phyloP scores from a whole-genome alignment of 345 rosid species.

The Arabis hirsuta region DNA sequence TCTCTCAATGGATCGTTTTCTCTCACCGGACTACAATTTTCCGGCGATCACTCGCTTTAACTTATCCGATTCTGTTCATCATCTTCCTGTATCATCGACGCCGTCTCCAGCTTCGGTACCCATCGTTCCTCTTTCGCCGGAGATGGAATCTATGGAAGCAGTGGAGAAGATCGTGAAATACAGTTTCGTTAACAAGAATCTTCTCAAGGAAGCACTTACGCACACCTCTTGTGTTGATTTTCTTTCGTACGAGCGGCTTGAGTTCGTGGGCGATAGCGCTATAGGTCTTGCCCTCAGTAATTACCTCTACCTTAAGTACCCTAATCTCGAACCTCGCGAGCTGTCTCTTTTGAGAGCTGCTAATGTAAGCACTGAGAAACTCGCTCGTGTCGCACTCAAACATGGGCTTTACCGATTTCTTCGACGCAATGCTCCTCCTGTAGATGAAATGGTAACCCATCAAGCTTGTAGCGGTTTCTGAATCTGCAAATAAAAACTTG shows the following conservation, averaged over 20 bases:
- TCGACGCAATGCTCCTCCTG: slow-evolving; percentile 49
- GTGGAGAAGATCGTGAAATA: slow-evolving; percentile 64
- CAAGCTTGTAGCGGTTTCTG: neutral
- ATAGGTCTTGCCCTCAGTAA: slow-evolving; percentile 56
- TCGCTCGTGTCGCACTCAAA: slow-evolving; percentile 72
- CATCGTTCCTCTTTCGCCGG: slow-evolving; percentile 18
- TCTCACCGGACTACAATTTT: slow-evolving; percentile 27
- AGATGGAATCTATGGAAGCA: slow-evolving; percentile 49
- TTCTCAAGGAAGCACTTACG: slow-evolving; percentile 68
- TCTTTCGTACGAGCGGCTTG: slow-evolving; percentile 68
- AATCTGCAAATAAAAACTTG: neutral
- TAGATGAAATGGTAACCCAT: slow-evolving; percentile 57
- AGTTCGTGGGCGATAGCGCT: slow-evolving; percentile 80
- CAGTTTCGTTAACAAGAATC: slow-evolving; percentile 51
- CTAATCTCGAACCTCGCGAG: slow-evolving; percentile 55
- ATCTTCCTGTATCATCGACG: neutral
- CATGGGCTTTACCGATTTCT: slow-evolving; percentile 54
- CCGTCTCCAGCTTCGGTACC: neutral
- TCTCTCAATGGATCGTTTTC: slow-evolving; percentile 31
- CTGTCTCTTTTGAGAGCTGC: slow-evolving; percentile 66
- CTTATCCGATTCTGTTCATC: neutral
- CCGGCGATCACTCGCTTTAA: slow-evolving; percentile 24
- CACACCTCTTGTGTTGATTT: slow-evolving; percentile 58
- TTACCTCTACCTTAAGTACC: slow-evolving; percentile 57
- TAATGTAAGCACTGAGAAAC: slow-evolving; percentile 76